Conservation (phyloP, 257 asterid genomes). For the Forsythia suspensa region DNA sequence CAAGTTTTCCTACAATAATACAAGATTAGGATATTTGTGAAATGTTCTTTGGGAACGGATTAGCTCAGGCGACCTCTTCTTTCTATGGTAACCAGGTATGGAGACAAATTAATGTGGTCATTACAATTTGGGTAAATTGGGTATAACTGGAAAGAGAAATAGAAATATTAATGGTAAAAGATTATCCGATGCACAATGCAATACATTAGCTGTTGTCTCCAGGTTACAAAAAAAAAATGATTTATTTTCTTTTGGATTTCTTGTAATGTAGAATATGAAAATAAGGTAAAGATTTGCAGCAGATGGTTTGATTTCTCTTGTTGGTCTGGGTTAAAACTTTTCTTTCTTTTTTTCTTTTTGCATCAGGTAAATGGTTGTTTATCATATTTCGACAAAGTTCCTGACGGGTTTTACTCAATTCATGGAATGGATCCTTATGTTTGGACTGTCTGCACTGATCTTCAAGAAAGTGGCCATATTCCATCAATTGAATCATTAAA, state of each 20-base stretch:
- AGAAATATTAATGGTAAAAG: slow-evolving; percentile 1
- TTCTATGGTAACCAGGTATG: slow-evolving; percentile 13
- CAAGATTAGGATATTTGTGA: not conserved
- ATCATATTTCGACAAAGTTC: slow-evolving; percentile 78
- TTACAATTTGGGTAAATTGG: not conserved
- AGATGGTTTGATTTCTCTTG: slow-evolving; percentile 9
- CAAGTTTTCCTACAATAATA: not conserved
- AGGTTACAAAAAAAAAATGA: not conserved
- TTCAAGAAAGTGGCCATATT: slow-evolving; percentile 83
- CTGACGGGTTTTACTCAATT: slow-evolving; percentile 82
- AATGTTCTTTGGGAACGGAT: not conserved
- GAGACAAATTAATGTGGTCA: not conserved
- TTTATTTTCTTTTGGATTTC: not conserved
- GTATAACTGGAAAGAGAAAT: slow-evolving; percentile 9
- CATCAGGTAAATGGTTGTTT: slow-evolving; percentile 87
- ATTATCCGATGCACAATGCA: not conserved
- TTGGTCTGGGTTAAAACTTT: slow-evolving; percentile 1
- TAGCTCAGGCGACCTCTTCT: not conserved
- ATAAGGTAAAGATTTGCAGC: not conserved
- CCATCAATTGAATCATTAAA: slow-evolving; percentile 83
- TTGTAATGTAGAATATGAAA: not conserved
- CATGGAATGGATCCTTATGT: slow-evolving; percentile 96
- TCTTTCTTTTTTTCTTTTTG: slow-evolving; percentile 9
- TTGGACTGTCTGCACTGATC: slow-evolving; percentile 85
- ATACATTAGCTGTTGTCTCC: not conserved